phyloP scores from a whole-genome alignment of 305 asterid species.

The Solanum hybrid region DNA sequence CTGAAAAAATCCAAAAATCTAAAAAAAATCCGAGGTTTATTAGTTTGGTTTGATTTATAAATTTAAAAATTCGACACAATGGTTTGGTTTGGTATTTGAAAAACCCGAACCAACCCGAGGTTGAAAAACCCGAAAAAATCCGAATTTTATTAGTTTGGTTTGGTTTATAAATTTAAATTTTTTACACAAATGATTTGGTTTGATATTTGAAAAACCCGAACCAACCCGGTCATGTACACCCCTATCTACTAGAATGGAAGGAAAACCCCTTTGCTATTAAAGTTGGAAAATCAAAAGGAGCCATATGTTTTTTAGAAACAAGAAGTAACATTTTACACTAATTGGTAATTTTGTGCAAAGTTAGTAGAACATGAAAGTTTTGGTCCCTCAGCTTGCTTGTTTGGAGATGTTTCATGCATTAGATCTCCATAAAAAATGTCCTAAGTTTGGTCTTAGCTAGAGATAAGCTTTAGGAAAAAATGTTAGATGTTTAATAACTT shows the following conservation, averaged over 20 bases:
- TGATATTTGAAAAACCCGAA: too few species aligned
- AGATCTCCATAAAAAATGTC: not conserved
- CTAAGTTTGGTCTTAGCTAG: not conserved
- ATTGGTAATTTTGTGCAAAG: not conserved
- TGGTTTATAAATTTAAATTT: too few species aligned
- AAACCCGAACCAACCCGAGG: too few species aligned
- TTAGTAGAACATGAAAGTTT: not conserved
- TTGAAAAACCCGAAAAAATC: too few species aligned
- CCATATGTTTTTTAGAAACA: not conserved
- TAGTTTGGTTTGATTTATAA: too few species aligned
- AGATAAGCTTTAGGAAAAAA: not conserved
- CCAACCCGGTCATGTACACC: too few species aligned
- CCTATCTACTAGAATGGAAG: not conserved
- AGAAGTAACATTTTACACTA: not conserved
- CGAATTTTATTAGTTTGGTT: too few species aligned
- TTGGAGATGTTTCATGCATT: not conserved
- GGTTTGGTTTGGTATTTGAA: too few species aligned
- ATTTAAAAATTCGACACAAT: too few species aligned
- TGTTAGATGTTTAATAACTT: not conserved
- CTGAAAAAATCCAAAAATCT: too few species aligned
- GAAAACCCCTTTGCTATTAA: not conserved
- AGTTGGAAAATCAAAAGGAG: not conserved
- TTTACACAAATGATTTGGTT: too few species aligned
- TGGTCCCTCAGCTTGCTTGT: not conserved
- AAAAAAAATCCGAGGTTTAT: too few species aligned